A percentile compares a stretch with the other conserved stretches of the same genome.
Conservation (phyloP, 257 asterid species). For the Leptodermis oblonga region DNA sequence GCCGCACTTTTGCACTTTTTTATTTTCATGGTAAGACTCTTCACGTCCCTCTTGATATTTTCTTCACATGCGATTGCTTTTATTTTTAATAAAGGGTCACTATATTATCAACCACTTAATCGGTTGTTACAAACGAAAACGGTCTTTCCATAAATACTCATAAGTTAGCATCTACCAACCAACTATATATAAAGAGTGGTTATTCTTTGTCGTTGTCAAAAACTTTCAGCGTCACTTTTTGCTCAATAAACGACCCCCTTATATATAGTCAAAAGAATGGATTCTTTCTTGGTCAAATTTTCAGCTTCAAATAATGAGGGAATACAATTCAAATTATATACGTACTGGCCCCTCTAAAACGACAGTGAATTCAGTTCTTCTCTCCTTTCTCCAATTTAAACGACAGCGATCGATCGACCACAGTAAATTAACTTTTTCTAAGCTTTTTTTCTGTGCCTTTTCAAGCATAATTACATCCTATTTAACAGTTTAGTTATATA, state of each 20-base stretch:
- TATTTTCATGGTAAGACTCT: too few species aligned
- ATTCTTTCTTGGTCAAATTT: background rate
- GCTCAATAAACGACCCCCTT: background rate
- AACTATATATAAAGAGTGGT: too few species aligned
- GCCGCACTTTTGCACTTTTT: too few species aligned
- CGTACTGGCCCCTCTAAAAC: constrained; percentile 1
- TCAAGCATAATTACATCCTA: too few species aligned
- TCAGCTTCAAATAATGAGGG: constrained; percentile 13
- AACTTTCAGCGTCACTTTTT: background rate
- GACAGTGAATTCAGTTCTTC: constrained; percentile 2
- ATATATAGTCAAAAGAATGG: background rate
- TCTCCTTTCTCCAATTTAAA: constrained; percentile 15
- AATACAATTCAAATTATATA: too few species aligned
- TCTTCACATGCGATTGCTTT: too few species aligned
- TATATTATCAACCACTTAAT: too few species aligned
- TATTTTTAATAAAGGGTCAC: too few species aligned
- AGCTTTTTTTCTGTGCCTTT: background rate
- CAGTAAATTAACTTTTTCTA: constrained; percentile 3
- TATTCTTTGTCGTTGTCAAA: background rate
- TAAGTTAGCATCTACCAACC: too few species aligned
- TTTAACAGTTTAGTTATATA: too few species aligned
- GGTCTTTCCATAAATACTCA: too few species aligned
- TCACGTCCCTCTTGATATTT: too few species aligned
- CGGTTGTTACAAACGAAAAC: background rate
- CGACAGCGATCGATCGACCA: constrained; percentile 17